phyloP scores from a whole-genome alignment of 2,329 filamentous ascomycete genomes.

The Neonectria ditissima region DNA sequence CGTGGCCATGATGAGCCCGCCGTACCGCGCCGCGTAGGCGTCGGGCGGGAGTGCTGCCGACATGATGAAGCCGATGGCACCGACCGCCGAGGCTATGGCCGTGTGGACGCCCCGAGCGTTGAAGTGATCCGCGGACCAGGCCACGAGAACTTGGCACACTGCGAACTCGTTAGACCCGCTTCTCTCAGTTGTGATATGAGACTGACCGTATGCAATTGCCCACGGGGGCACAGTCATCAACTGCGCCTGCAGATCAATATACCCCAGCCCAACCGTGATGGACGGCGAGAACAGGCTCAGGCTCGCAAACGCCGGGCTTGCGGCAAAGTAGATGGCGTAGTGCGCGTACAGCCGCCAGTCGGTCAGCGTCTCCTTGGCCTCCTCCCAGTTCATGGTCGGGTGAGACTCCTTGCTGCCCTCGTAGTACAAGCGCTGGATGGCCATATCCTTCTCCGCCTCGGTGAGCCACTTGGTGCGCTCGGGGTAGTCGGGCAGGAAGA shows the following conservation, averaged over 20 bases:
- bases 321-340: constrained; percentile 66
- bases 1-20: constrained; percentile 75
- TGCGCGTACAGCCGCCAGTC: constrained; percentile 77
- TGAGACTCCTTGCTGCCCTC: constrained; percentile 69
- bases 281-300: constrained; percentile 72
- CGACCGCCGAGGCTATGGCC: constrained; percentile 56
- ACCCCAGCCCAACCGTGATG: constrained; percentile 67
- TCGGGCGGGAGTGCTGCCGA: constrained; percentile 72
- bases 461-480: constrained; percentile 73
- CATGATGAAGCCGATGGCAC: constrained; percentile 65
- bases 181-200: no score
- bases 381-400: constrained; percentile 71
- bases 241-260: constrained; percentile 66
- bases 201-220: constrained; percentile 66
- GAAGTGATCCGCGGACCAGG: constrained; percentile 73
- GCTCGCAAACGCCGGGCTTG: constrained; percentile 67
- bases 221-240: constrained; percentile 76
- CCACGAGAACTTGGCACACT: constrained; percentile 56
- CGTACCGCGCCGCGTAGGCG: constrained; percentile 72
- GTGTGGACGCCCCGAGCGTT: constrained; percentile 64
- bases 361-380: constrained; percentile 76
- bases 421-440: constrained; percentile 55
- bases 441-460: constrained; percentile 69
- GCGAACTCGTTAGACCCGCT: constrained; percentile 17
- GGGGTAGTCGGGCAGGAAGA: constrained; percentile 76